Base-by-base conservation (phyloP, 2,329 filamentous ascomycete species). In the Pyrenochaeta sp. region DNA sequence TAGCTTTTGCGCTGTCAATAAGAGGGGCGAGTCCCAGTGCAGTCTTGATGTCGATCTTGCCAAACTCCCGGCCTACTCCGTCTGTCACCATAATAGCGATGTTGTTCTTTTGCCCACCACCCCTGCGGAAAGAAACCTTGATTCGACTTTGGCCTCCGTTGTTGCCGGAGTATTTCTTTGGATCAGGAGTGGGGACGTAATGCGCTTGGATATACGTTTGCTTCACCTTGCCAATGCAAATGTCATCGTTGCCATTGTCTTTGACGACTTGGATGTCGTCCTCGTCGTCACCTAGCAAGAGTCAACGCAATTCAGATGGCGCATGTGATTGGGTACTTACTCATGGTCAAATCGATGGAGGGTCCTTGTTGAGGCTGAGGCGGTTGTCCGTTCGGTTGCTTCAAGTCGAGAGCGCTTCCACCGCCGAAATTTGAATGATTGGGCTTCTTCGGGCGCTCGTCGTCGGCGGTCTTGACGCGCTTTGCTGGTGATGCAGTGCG, bases 141-240 rank as follows among this genome's bases (percentile, higher is more conserved):
- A 95, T 90, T 13, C 85, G 81, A 2, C 92, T 91, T 64, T 88
- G 85, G 43, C 75, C 75, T 52, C 85, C 78, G 43, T 85, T 80
- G 65, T 86, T 87, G 9, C 90, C 80, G 22, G 84, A 80, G 57
- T 86, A 83, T 25, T 84, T 82, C 30, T 85, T 85, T 1, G 90
- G 87, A 67, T 88, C 92, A 0, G 88, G 87, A 2, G 83, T 86
- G 0, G 92, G 92, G 1, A 94, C 86, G 36, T 82, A 80, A 67
- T 87, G 84, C 59, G 89, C 90, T 62, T 89, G 87, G 42, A 95
- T 81, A 52, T 81, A 85, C 2, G 88, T 86, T 19, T 84, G 85
- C 53, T 92, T 88, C 22, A 96, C 78, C 78, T 90, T 90, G 42
- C 92, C 92, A 71, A 91, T 93, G 77, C 92, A 96, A 3, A 96